Evolutionary conservation across 441 rosid genomes (phyloP).

Genomic region (Caryocar brasiliense): DNA sequence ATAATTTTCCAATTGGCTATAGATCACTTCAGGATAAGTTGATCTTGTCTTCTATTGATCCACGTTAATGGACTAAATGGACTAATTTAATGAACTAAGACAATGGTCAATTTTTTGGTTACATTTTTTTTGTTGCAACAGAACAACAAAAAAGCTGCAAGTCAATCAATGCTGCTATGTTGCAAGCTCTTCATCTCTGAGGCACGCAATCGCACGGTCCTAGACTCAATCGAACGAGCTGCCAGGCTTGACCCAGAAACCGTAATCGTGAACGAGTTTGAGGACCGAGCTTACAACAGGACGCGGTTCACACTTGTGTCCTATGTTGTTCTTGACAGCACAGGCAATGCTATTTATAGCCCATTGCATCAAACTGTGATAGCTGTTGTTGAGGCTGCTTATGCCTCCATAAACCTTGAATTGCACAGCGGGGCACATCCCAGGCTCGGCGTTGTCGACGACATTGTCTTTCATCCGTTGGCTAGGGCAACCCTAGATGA

Average conservation of each 20-base stretch:
- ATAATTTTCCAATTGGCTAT: too few species aligned
- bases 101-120: too few species aligned
- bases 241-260: constrained; percentile 35
- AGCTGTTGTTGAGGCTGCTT: constrained; percentile 49
- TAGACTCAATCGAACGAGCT: constrained; percentile 37
- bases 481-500: constrained; percentile 45
- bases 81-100: too few species aligned
- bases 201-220: constrained; percentile 30
- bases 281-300: constrained; percentile 48
- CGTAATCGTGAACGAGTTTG: constrained; percentile 36
- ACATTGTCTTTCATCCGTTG: constrained; percentile 46
- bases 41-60: too few species aligned
- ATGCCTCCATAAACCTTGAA: constrained; percentile 38
- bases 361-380: constrained; percentile 47
- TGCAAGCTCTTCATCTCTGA: constrained; percentile 57
- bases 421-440: constrained; percentile 46
- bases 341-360: constrained; percentile 35
- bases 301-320: constrained; percentile 47
- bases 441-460: constrained; percentile 57
- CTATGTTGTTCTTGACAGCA: constrained; percentile 32
- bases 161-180: constrained; percentile 34
- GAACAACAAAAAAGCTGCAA: constrained; percentile 22
- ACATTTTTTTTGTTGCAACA: neutral
- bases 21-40: too few species aligned
- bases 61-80: too few species aligned